A percentile compares a stretch with the other conserved stretches of the same genome.
Conservation (phyloP, 108 stramenopile species). For the Pseudonitzschia pungens region DNA sequence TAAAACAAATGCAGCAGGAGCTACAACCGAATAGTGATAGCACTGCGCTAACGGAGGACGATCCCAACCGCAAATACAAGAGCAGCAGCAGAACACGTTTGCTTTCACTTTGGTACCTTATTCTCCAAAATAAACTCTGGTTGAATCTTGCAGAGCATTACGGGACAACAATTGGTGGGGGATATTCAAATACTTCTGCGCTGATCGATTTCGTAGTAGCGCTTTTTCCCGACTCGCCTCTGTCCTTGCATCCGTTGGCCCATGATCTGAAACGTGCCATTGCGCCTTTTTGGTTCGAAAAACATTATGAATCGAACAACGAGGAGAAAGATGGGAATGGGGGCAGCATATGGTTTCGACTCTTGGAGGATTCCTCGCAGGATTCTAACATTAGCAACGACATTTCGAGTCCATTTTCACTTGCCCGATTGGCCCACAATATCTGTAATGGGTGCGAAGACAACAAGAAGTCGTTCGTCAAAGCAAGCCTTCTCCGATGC, state of each 20-base stretch:
- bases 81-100: background rate
- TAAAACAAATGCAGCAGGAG: background rate
- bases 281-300: slow-evolving; percentile 9
- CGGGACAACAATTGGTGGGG: background rate
- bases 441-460: slow-evolving; percentile 39
- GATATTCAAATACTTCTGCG: background rate
- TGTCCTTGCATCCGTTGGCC: slow-evolving; percentile 10
- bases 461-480: slow-evolving; percentile 38
- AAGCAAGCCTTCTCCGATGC: slow-evolving; percentile 20
- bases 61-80: background rate
- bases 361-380: slow-evolving; percentile 8
- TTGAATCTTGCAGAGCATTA: background rate
- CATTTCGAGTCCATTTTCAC: background rate
- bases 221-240: slow-evolving; percentile 17
- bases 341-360: background rate
- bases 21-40: background rate
- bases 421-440: slow-evolving; percentile 22
- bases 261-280: slow-evolving; percentile 1
- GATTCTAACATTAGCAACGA: background rate
- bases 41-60: background rate
- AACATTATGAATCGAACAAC: background rate
- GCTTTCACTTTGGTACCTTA: slow-evolving; percentile 8
- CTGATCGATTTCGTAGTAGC: slow-evolving; percentile 22
- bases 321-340: background rate
- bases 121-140: slow-evolving; percentile 15